Conservation (phyloP, 805 yeast genomes). For the Ogataea corticis region DNA sequence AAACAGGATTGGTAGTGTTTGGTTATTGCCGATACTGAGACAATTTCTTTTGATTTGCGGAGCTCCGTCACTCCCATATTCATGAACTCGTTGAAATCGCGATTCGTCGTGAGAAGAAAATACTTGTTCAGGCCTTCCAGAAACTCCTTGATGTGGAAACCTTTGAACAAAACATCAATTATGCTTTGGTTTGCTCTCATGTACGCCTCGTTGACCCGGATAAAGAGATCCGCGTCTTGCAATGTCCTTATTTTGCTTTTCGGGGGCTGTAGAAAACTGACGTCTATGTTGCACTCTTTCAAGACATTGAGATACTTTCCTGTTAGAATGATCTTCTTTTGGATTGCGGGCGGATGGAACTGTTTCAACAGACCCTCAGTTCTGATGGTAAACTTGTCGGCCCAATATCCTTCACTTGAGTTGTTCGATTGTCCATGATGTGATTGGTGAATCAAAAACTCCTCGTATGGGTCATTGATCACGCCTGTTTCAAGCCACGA, state of each 20-base stretch:
- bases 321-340: constrained; percentile 68
- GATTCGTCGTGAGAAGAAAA: constrained; percentile 57
- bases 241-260: constrained; percentile 20
- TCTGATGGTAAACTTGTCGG: constrained; percentile 69
- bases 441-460: constrained; percentile 66
- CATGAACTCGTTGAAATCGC: constrained; percentile 53
- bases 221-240: constrained; percentile 42
- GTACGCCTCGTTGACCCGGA: constrained; percentile 62
- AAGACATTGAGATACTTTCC: constrained; percentile 84
- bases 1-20: constrained; percentile 30
- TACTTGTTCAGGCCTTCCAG: constrained; percentile 52
- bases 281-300: constrained; percentile 55
- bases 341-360: constrained; percentile 52
- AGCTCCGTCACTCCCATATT: constrained; percentile 53
- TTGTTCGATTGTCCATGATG: constrained; percentile 6
- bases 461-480: constrained; percentile 76
- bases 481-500: constrained; percentile 79
- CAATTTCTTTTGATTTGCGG: constrained; percentile 33
- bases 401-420: constrained; percentile 63
- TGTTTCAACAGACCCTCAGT: constrained; percentile 74
- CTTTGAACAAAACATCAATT: constrained; percentile 56
- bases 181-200: constrained; percentile 64
- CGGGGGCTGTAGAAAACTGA: constrained; percentile 6
- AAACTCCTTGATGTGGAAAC: constrained; percentile 53
- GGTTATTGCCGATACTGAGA: constrained; percentile 35